phyloP scores from a whole-genome alignment of 192 early-diverging fungal genomes.

The Coemansia sp. region DNA sequence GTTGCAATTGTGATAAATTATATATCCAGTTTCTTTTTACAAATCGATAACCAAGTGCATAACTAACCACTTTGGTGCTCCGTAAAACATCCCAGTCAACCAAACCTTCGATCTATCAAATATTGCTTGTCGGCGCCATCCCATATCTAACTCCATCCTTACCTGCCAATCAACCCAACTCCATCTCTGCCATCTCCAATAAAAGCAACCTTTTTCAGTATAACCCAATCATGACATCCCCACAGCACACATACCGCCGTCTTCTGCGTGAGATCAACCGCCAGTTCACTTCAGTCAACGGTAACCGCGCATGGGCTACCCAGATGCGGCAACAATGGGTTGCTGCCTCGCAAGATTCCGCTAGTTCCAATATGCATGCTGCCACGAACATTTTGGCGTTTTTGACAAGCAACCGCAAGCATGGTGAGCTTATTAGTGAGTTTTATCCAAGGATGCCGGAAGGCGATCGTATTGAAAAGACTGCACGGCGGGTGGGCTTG shows the following conservation, averaged over 20 bases:
- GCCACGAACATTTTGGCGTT: conserved; percentile 27
- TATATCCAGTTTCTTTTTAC: no score
- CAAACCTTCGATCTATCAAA: no score
- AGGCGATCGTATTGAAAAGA: conserved; percentile 28
- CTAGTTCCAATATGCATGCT: not conserved
- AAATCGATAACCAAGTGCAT: no score
- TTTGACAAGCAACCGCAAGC: conserved; percentile 27
- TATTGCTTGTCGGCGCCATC: no score
- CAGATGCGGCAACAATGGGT: conserved; percentile 40
- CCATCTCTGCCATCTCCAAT: no score
- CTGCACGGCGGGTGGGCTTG: conserved; percentile 37
- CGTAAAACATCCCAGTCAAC: no score
- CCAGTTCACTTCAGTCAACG: conserved; percentile 24
- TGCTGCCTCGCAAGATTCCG: conserved; percentile 7
- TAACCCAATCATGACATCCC: no score
- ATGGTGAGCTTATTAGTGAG: conserved; percentile 29
- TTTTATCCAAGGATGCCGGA: conserved; percentile 38
- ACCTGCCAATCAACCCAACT: no score
- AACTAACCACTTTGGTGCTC: no score
- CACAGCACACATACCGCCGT: conserved; percentile 27
- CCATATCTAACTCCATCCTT: no score
- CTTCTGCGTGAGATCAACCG: conserved; percentile 46
- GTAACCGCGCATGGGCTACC: conserved; percentile 28
- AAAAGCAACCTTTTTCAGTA: no score
- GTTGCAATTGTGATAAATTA: not conserved